Evolutionary conservation across 495 filamentous ascomycete species (phyloP).

Genomic region (Aspergillus sparsus): DNA sequence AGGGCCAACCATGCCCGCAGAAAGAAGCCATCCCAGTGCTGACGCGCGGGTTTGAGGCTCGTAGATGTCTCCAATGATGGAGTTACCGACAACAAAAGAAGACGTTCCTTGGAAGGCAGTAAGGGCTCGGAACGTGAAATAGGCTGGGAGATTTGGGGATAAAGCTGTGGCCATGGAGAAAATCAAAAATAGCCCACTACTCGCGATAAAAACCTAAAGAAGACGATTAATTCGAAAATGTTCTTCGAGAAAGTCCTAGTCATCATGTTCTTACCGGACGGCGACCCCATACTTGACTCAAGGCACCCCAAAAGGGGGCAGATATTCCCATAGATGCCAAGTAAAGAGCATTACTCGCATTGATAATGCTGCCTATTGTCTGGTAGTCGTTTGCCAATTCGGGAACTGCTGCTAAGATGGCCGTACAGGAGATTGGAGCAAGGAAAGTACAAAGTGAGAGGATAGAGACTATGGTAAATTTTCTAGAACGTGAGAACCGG

Average conservation of each 20-base stretch:
- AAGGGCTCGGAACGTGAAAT: conserved; percentile 69
- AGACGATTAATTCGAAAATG: conserved; percentile 16
- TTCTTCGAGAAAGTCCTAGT: background rate
- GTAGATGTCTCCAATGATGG: conserved; percentile 66
- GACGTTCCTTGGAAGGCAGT: conserved; percentile 73
- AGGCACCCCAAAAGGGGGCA: conserved; percentile 66
- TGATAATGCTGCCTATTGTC: conserved; percentile 65
- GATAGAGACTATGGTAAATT: conserved; percentile 61
- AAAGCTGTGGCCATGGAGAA: conserved; percentile 68
- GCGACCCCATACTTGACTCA: conserved; percentile 67
- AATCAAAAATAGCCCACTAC: conserved; percentile 59
- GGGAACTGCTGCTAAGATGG: conserved; percentile 67
- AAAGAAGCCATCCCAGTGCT: conserved; percentile 68
- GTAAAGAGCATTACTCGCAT: conserved; percentile 69
- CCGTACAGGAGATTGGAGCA: conserved; percentile 67
- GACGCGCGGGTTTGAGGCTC: conserved; percentile 66
- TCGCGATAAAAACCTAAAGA: conserved; percentile 55
- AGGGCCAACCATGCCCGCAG: conserved; percentile 69
- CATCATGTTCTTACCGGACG: conserved; percentile 48
- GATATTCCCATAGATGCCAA: conserved; percentile 69
- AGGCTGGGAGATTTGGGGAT: conserved; percentile 63
- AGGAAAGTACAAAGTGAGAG: conserved; percentile 68
- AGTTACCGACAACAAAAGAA: conserved; percentile 65
- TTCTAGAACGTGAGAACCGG: conserved; percentile 55
- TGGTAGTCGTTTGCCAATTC: conserved; percentile 64